Base-by-base conservation (phyloP, 1,139 yeast species). In the Spencermartinsiella ligniputridi region DNA sequence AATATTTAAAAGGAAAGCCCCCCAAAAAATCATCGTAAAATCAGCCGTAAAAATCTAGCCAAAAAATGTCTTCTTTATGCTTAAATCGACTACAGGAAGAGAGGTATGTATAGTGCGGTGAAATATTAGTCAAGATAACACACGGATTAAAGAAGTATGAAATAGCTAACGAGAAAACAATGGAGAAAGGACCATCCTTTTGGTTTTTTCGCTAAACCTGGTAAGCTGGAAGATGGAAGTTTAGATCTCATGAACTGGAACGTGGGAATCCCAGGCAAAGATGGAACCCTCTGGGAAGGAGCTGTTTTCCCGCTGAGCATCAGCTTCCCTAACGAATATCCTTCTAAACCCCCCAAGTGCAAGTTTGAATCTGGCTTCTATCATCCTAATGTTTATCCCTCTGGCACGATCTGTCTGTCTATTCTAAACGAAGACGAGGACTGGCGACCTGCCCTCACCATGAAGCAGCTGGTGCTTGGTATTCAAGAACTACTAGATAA, bases 171-270 rank as follows among this genome's bases (percentile, higher is more conserved):
- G 32, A 71, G 97, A 63, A 92, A 90, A 67, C 90, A 85, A 64
- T 92, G 99, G 99, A 80, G 99, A 56, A 92, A 89, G 65, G 97
- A 90, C 63, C 99, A 94, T 64, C 99, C 99, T 0, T 92, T 89
- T 66, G 98, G 98, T 3, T 92, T 92, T 66, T 89, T 70, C 56
- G 98, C 98, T 33, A 88, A 86, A 60, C 99, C 99, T 3, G 64
- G 71, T 35, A 90, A 86, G 62, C 71, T 74, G 13, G 61, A 71
- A 2, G 96, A 89, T 60, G 98, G 98, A 1, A 72, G 89, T 1
- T 72, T 92, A 54, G 90, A 92, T 63, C 72, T 92, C 51, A 86
- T 85, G 60, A 76, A 68, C 58, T 92, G 99, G 99, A 80, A 78
- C 19, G 95, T 96, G 8, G 97, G 97, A 18, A 85, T 92, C 44